Evolutionary conservation across 768 basidiomycete genomes (phyloP).

Genomic region (Astraeus odoratus): DNA sequence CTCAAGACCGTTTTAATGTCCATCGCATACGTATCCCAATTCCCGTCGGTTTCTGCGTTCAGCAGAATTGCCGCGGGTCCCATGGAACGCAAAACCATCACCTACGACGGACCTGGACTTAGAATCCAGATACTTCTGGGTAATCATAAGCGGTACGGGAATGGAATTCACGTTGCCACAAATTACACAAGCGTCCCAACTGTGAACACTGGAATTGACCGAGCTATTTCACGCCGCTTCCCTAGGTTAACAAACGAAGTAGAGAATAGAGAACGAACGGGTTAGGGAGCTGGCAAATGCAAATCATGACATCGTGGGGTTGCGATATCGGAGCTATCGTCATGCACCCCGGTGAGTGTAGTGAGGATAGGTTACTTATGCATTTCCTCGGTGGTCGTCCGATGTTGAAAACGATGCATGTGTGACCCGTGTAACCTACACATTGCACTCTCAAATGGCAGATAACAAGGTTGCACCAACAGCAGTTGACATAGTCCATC

Average conservation of each 20-base stretch:
- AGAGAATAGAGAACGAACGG: constrained; percentile 15
- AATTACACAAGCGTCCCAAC: constrained; percentile 16
- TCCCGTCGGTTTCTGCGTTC: no score
- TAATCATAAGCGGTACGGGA: constrained; percentile 8
- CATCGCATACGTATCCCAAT: background rate
- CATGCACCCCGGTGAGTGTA: no score
- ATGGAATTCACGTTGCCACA: constrained; percentile 7
- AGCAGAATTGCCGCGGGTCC: no score
- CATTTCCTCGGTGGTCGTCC: constrained; percentile 11
- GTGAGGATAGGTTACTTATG: constrained; percentile 10
- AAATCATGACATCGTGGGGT: constrained; percentile 14
- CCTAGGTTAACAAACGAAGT: constrained; percentile 15
- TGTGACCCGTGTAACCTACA: constrained; percentile 34
- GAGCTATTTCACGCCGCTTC: constrained; percentile 20
- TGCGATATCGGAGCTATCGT: constrained; percentile 14
- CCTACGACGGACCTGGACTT: background rate
- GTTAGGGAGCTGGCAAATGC: constrained; percentile 21
- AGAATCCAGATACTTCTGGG: background rate
- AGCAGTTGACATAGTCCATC: no score
- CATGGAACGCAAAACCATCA: no score
- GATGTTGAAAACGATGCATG: constrained; percentile 46
- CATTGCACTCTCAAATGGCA: no score
- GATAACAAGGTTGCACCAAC: no score
- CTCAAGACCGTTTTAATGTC: constrained; percentile 8
- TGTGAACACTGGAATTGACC: constrained; percentile 21